Evolutionary conservation across 1,284 basidiomycete genomes (phyloP).

Genomic region (Cryptococcus wingfieldii): DNA sequence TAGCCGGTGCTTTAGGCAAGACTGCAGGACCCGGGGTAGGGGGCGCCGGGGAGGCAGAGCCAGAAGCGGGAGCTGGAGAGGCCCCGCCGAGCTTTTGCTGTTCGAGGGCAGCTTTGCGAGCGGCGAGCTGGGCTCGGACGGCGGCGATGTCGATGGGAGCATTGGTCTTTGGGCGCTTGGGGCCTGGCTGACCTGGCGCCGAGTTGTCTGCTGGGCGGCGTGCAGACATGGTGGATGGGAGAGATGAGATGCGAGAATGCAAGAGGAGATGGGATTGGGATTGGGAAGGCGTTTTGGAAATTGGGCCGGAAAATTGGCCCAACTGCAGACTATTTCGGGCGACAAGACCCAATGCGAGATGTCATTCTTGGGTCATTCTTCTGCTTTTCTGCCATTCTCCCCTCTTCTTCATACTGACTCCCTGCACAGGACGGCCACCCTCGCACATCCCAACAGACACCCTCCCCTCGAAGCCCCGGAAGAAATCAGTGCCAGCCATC

Average conservation of each 20-base stretch:
- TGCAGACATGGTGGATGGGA: constrained; percentile 14
- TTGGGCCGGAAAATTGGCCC: too few species aligned
- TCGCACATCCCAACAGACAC: too few species aligned
- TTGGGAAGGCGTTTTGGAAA: too few species aligned
- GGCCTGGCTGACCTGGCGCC: constrained; percentile 22
- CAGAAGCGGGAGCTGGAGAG: constrained; percentile 29
- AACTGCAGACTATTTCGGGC: too few species aligned
- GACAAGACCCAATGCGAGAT: too few species aligned
- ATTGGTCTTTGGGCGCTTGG: constrained; percentile 20
- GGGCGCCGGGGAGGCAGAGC: constrained; percentile 19
- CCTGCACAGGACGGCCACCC: too few species aligned
- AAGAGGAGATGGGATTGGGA: neutral
- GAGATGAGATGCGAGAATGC: neutral
- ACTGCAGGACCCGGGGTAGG: constrained; percentile 36
- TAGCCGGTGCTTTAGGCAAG: constrained; percentile 46
- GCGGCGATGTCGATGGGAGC: constrained; percentile 29
- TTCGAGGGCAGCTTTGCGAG: constrained; percentile 75
- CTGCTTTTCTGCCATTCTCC: too few species aligned
- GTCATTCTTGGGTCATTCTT: too few species aligned
- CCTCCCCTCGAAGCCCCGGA: too few species aligned
- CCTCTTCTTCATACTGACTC: too few species aligned
- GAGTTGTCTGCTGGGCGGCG: constrained; percentile 23
- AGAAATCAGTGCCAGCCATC: too few species aligned
- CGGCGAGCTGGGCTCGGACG: constrained; percentile 67
- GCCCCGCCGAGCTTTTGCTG: constrained; percentile 49